Conservation (phyloP, 2,329 filamentous ascomycete genomes). For the Colletotrichum agaves region DNA sequence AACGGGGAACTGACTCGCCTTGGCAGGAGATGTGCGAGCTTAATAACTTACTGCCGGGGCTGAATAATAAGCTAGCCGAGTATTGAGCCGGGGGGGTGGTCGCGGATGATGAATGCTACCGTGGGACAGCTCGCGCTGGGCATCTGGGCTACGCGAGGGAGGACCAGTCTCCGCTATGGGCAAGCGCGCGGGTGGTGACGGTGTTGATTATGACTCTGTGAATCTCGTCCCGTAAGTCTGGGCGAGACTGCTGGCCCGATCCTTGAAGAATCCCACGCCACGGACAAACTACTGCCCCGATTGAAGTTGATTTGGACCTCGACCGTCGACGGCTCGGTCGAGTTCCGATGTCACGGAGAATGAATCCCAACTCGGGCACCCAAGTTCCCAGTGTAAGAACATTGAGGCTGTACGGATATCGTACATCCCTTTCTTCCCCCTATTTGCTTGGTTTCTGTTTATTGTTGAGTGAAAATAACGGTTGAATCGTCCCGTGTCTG, state of each 20-base stretch:
- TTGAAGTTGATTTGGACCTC: not conserved
- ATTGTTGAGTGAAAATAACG: conserved; percentile 10
- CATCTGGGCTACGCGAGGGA: conserved; percentile 10
- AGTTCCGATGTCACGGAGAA: conserved; percentile 23
- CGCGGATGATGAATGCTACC: not conserved
- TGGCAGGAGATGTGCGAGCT: not conserved
- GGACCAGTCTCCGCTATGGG: not conserved
- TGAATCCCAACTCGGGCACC: not conserved
- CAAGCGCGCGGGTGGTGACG: conserved; percentile 33
- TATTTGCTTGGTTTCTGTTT: conserved; percentile 24
- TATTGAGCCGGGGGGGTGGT: conserved; percentile 18
- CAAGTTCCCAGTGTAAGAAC: not conserved
- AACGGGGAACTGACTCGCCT: conserved; percentile 27
- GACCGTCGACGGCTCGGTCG: conserved; percentile 19
- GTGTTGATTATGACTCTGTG: conserved; percentile 5
- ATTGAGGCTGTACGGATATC: not conserved
- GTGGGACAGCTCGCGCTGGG: not conserved
- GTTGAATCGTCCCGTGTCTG: conserved; percentile 35
- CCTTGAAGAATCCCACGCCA: not conserved
- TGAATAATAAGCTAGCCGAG: conserved; percentile 19
- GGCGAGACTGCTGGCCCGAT: conserved; percentile 20
- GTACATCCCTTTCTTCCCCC: not conserved
- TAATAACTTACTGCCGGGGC: conserved; percentile 6
- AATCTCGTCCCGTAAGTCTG: conserved; percentile 28
- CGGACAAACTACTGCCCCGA: conserved; percentile 23